These are phyloP conservation scores for Pseudoturritis turrita DNA, from an alignment of 345 rosid species.

Conservation along the genomic window DNA sequence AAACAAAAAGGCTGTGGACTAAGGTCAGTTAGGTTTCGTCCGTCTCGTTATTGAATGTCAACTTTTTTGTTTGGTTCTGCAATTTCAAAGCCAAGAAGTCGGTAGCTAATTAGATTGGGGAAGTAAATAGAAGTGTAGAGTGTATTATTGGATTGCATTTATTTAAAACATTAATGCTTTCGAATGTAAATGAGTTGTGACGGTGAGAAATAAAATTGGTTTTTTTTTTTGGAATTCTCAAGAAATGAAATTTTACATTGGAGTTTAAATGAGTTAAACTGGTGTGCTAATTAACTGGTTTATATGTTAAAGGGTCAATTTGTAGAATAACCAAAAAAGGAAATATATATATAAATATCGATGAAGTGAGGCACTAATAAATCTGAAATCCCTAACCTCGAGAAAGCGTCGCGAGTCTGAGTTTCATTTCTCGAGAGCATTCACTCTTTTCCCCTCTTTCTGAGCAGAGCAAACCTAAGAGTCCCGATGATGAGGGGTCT, in stretches of 20 bases:
- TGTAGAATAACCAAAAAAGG: no score
- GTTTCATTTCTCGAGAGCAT: conserved; percentile 7
- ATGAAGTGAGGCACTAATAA: not conserved
- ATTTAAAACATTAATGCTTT: not conserved
- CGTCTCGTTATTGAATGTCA: not conserved
- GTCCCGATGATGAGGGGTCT: conserved; percentile 31
- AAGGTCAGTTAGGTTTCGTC: conserved; percentile 6
- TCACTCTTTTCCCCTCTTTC: not conserved
- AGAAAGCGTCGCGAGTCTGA: not conserved
- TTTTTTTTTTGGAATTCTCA: not conserved
- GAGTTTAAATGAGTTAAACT: no score
- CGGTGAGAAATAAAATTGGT: not conserved
- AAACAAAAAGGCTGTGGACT: conserved; percentile 82
- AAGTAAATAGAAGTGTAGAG: conserved; percentile 8
- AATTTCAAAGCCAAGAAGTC: conserved; percentile 8
- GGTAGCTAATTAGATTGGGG: not conserved
- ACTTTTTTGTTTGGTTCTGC: not conserved
- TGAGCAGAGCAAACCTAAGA: conserved; percentile 4
- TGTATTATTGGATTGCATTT: conserved; percentile 14
- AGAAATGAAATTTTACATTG: not conserved
- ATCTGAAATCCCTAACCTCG: conserved; percentile 22
- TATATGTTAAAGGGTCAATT: no score
- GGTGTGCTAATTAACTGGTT: no score
- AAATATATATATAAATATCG: no score
- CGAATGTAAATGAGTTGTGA: not conserved